Evolutionary conservation across 1,284 basidiomycete species (phyloP), one percentile per base, ranked within the genome.

Genomic region (Trametes hirsuta): DNA sequence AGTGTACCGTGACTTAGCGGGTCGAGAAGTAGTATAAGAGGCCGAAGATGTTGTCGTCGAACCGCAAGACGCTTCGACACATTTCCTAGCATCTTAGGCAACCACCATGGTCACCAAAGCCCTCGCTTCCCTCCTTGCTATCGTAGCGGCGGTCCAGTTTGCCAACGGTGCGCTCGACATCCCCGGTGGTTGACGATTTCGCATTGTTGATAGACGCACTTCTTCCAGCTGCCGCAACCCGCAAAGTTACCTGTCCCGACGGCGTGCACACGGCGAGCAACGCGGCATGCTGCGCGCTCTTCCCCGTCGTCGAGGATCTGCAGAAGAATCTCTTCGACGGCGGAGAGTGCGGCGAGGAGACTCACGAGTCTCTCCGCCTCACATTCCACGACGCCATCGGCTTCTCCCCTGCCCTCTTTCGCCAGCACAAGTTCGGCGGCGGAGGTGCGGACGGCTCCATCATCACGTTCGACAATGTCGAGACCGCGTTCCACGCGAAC

Each of bases 221-320:
- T 5, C 14, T n/a, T 41, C 1, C 15, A 52, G 39, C 50, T 8
- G 35, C 30, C 22, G 18, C 24, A n/a, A 25, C 39, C 10, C 41
- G 30, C 50, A 42, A 21, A 18, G 30, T 52, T 9, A 10, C 10
- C 18, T 44, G 55, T 24, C 50, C 50, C n/a, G 50, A 52, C 40
- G 50, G 50, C 12, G 18, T 22, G 41, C 50, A 73, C 52, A 69
- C 67, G 10, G 75, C 72, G 10, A 68, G 72, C 3, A 75, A 78
- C 61, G 71, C 65, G 15, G 76, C 75, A n/a, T 78, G 77, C 66
- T 77, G 76, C 62, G 59, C 68, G 49, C 65, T 70, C 48, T 77
- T 76, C 71, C 69, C 75, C 30, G 63, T 76, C 34, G 68, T 73
- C 15, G 73, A 76, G 24, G 73, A 74, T 52, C 66, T 78, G 47